Base-by-base conservation (phyloP, 140 eudicot species). In the Anethum foeniculum region DNA sequence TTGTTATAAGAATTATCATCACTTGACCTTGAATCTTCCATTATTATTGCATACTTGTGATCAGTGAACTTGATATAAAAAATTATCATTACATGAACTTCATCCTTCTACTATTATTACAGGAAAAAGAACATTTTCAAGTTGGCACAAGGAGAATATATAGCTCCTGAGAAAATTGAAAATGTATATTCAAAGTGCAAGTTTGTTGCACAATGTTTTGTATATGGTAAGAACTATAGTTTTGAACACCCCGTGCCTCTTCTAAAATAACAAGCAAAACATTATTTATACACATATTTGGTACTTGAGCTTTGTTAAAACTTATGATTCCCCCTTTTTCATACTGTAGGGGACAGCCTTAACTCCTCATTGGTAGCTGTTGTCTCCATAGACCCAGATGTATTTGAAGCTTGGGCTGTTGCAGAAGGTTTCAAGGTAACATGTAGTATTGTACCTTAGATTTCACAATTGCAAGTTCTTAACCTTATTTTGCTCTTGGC, bases 91-190 rank as follows among this genome's bases (percentile, higher is more conserved):
- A n/a, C 13, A n/a, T 73, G 23, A 73, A 9, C 23, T 23, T 44
- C 15, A 13, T 7, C 11, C 58, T n/a, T 74, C 4, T 74, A 1
- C 15, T 10, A 25, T 62, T 9, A 16, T 83, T 67, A 75, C 88
- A 91, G 98, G 92, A 93, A 93, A 84, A 93, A 93, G 89, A 93
- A 93, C 75, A 93, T 93, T 5, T 93, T 93, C 85, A 93, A 93
- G 84, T 85, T 93, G 87, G 93, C 98, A 48, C 98, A 93, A 84
- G 98, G 98, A 74, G 98, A 93, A 85, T 93, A 93, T 84, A 85
- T 93, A 77, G 97, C 98, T 75, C 98, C 98, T 6, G 98, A 93
- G 88, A 93, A 93, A 86, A 88, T 93, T 65, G 97, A 93, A 84
- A 93, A 88, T 83, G 96, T 88, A 47, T 93, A 93, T 80, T 92